phyloP scores from a whole-genome alignment of 495 filamentous ascomycete species.

The Thermochaetoides thermophila region DNA sequence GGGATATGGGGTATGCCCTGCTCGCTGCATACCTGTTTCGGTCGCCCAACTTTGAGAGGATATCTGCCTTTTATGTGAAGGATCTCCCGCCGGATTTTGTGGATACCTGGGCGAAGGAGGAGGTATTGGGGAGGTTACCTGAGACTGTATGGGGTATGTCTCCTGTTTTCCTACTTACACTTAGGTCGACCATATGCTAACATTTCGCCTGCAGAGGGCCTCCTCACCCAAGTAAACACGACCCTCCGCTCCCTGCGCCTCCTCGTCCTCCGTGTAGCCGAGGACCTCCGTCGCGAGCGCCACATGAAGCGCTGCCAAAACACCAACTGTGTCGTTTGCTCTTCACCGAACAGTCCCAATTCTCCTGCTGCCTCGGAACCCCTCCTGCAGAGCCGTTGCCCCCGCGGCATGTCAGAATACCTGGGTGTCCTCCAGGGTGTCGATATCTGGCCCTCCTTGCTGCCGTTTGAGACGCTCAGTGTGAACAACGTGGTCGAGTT shows the following conservation, averaged over 20 bases:
- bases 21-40: slow-evolving; percentile 2
- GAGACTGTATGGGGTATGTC: background rate
- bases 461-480: background rate
- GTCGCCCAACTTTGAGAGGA: background rate
- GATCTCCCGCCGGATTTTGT: background rate
- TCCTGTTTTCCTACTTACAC: background rate
- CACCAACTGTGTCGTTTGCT: background rate
- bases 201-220: too few relatives aligned
- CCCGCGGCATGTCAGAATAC: background rate
- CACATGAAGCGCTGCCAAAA: background rate
- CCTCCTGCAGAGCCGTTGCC: background rate
- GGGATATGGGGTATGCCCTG: slow-evolving; percentile 1
- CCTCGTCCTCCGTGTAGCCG: background rate
- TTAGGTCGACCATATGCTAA: too few relatives aligned
- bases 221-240: too few relatives aligned
- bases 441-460: background rate
- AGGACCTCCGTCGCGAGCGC: background rate
- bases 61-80: background rate
- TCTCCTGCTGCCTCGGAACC: background rate
- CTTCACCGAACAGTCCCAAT: too few relatives aligned
- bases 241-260: too few relatives aligned
- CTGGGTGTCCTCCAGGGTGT: background rate
- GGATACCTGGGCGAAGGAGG: background rate
- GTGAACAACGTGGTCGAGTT: background rate
- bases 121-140: background rate